Conservation (phyloP, 176 grass and related monocot species). For the Avena atlantica region DNA sequence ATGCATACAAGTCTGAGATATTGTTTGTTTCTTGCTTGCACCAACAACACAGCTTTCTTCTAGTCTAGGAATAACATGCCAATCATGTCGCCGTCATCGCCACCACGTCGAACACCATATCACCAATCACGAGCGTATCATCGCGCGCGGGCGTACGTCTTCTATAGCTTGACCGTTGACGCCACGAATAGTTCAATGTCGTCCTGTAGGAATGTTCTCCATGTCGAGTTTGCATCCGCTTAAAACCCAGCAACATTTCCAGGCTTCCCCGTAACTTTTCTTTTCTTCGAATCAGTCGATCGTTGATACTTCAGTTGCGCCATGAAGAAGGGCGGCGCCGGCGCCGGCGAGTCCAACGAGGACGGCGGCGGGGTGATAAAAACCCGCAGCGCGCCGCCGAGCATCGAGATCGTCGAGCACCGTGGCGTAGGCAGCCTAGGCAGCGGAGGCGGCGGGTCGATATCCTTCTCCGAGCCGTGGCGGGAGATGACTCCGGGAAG, state of each 20-base stretch:
- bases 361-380: neutral
- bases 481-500: neutral
- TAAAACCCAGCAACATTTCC: neutral
- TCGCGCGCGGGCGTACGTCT: neutral
- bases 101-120: neutral
- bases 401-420: neutral
- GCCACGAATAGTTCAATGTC: neutral
- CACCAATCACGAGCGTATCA: neutral
- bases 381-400: neutral
- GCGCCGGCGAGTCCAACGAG: neutral
- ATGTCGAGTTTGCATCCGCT: too few species aligned
- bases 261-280: neutral
- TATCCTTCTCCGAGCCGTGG: neutral
- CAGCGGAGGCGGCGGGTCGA: neutral
- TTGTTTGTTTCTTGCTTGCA: neutral
- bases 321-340: neutral
- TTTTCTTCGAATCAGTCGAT: neutral
- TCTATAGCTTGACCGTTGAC: conserved; percentile 34
- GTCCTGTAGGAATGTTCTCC: neutral
- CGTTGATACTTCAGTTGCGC: neutral
- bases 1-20: conserved; percentile 11
- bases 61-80: neutral
- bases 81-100: neutral
- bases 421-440: neutral
- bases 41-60: neutral